A percentile compares a stretch with the other conserved stretches of the same genome.
phyloP scores from a whole-genome alignment of 768 basidiomycete genomes.

The Panaeolus cyanescens region DNA sequence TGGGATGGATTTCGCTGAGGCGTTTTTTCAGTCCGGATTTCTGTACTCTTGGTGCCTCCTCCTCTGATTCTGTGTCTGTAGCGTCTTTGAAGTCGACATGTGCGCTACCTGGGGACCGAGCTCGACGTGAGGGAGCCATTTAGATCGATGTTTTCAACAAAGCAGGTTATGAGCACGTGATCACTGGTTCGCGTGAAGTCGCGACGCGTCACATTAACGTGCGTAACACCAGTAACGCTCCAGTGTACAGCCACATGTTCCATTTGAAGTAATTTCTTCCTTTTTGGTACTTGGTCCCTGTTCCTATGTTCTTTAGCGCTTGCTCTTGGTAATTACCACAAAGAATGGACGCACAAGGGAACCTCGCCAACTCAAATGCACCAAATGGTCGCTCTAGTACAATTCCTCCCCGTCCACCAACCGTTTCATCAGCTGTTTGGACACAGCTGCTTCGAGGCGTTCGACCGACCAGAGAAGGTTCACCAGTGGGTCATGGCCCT shows the following conservation, averaged over 20 bases:
- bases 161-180: conserved; percentile 39
- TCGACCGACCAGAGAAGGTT: conserved; percentile 19
- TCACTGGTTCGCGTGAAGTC: conserved; percentile 15
- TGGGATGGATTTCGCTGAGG: conserved; percentile 57
- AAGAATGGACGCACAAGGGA: neutral
- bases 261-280: neutral
- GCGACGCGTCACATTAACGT: conserved; percentile 19
- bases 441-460: conserved; percentile 55
- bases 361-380: neutral
- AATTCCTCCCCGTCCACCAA: conserved; percentile 28
- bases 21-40: conserved; percentile 54
- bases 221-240: neutral
- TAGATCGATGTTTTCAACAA: conserved; percentile 40
- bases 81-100: conserved; percentile 38
- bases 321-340: neutral
- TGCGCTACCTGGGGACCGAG: conserved; percentile 33
- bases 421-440: conserved; percentile 49
- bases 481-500: conserved; percentile 21
- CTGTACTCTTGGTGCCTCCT: conserved; percentile 38
- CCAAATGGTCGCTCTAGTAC: neutral
- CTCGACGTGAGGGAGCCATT: conserved; percentile 41
- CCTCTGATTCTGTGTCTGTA: conserved; percentile 39
- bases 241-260: neutral
- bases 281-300: neutral
- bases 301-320: neutral